phyloP scores from a whole-genome alignment of 176 grass and related monocot genomes.

The Avena insularis region DNA sequence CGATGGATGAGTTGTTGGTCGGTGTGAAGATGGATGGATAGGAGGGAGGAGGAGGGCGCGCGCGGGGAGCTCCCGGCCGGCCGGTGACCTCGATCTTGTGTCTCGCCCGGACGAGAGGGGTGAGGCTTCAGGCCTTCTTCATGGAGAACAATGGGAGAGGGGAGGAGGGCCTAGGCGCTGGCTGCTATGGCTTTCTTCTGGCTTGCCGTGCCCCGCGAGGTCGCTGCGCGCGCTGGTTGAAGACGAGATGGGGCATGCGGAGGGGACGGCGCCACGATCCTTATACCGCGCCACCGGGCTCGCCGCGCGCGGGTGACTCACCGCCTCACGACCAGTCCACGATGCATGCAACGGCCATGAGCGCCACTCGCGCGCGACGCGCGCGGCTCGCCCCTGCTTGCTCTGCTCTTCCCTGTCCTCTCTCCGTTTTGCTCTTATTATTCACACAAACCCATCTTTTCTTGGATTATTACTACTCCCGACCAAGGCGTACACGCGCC shows the following conservation, averaged over 20 bases:
- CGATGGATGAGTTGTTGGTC: background rate
- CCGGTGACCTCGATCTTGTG: constrained; percentile 6
- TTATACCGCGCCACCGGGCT: constrained; percentile 36
- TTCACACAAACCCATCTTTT: background rate
- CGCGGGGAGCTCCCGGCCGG: background rate
- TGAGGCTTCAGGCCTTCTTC: background rate
- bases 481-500: too few relatives aligned
- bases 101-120: constrained; percentile 1
- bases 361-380: background rate
- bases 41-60: background rate
- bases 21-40: background rate
- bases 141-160: background rate
- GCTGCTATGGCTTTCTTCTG: background rate
- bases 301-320: background rate
- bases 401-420: background rate
- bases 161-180: constrained; percentile 19
- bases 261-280: background rate
- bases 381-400: background rate
- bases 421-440: background rate
- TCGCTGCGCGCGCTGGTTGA: constrained; percentile 41
- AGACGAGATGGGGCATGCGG: constrained; percentile 11
- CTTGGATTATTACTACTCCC: background rate
- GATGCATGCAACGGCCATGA: background rate
- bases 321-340: background rate
- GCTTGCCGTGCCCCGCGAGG: background rate